Percentiles rank a stretch among this genome's conserved stretches.
Conservation (phyloP, 352 stramenopile genomes). For the Globisporangium sylvaticum region DNA sequence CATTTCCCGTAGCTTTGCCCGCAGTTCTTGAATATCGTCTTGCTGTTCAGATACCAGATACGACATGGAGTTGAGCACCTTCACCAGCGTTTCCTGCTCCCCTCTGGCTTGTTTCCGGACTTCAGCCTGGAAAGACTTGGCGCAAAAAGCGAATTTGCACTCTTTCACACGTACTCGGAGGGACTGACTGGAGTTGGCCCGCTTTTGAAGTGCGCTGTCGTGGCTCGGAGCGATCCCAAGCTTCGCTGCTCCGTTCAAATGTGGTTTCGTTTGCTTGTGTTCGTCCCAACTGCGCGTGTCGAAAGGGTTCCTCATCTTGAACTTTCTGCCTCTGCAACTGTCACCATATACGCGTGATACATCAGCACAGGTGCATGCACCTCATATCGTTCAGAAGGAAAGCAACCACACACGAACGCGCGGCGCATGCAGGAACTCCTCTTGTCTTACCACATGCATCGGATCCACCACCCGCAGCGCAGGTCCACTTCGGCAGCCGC, state of each 20-base stretch:
- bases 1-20: conserved; percentile 5
- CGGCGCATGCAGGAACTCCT: too few relatives aligned
- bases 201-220: not conserved
- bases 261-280: conserved; percentile 26
- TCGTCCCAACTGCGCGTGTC: conserved; percentile 21
- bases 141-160: conserved; percentile 11
- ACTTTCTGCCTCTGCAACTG: conserved; percentile 34
- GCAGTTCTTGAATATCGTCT: conserved; percentile 20
- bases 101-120: conserved; percentile 21
- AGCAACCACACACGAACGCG: too few relatives aligned
- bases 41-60: conserved; percentile 46
- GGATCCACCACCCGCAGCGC: conserved; percentile 38
- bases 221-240: not conserved
- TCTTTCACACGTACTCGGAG: not conserved
- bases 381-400: too few relatives aligned
- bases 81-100: conserved; percentile 27
- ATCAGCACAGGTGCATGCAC: not conserved
- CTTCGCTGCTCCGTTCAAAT: conserved; percentile 17
- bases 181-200: not conserved
- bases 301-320: conserved; percentile 29
- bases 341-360: not conserved
- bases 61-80: conserved; percentile 44
- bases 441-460: conserved; percentile 43
- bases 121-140: conserved; percentile 21
- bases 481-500: conserved; percentile 43